A percentile compares a stretch with the other conserved stretches of the same genome.
phyloP scores from a whole-genome alignment of 768 basidiomycete species.

The Trametes gibbosa region DNA sequence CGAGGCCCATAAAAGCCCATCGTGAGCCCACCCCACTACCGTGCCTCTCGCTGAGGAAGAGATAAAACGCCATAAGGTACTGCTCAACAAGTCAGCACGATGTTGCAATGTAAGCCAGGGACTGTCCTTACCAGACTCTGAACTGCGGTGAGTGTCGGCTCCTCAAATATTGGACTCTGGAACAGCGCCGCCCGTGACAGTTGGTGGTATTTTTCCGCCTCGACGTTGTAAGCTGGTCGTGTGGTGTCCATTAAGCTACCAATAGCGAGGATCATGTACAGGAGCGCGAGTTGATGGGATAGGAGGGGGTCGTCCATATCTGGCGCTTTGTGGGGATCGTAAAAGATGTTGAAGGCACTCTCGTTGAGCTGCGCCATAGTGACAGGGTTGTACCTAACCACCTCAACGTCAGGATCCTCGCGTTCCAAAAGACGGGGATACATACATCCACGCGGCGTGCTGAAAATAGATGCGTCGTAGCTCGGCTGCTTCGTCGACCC shows the following conservation, averaged over 20 bases:
- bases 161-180: constrained; percentile 63
- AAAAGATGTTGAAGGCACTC: constrained; percentile 50
- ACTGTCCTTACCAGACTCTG: constrained; percentile 54
- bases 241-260: constrained; percentile 62
- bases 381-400: constrained; percentile 62
- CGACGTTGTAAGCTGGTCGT: constrained; percentile 50
- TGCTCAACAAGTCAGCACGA: constrained; percentile 31
- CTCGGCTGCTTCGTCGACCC: constrained; percentile 55
- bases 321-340: constrained; percentile 42
- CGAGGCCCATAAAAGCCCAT: constrained; percentile 73
- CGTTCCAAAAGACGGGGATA: background rate
- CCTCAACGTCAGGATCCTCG: background rate
- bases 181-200: constrained; percentile 58
- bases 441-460: constrained; percentile 71
- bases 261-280: constrained; percentile 63
- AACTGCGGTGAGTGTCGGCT: constrained; percentile 59
- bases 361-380: constrained; percentile 54
- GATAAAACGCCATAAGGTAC: constrained; percentile 55
- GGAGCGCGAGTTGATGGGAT: constrained; percentile 55
- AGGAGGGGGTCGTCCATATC: constrained; percentile 42
- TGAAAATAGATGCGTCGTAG: constrained; percentile 60
- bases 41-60: constrained; percentile 43
- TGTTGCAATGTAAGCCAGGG: constrained; percentile 25
- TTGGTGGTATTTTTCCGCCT: constrained; percentile 61
- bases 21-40: constrained; percentile 51